Base-by-base conservation (phyloP, 2,329 filamentous ascomycete species). In the Mycocentrospora acerina region DNA sequence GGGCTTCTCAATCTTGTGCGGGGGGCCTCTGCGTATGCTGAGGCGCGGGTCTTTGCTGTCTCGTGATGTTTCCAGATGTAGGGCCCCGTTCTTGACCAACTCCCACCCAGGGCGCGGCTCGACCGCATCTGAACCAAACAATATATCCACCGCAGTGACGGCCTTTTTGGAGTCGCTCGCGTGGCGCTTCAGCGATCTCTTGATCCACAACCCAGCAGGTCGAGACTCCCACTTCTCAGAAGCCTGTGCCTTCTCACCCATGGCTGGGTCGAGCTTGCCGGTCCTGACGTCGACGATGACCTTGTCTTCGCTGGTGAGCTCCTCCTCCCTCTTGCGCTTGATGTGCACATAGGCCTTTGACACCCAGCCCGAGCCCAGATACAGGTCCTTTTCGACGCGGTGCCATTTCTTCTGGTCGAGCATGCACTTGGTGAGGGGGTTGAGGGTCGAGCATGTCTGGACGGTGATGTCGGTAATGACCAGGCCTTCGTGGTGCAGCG, bases 71-170 rank as follows among this genome's bases (percentile, higher is more conserved):
- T 87, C 81, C 42, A 96, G 71, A 33, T 91, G 71, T 39, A 97
- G 68, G 5, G 65, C 54, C 16, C 56, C 57, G 8, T 86, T 81
- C 42, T 87, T 85, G 34, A 82, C 82, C 29, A 96, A 77, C 41
- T 82, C 75, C 93, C 94, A 98, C 19, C 87, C 87, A 2, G 83
- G 80, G 40, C 93, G 82, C 4, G 89, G 90, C 63, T 98, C 93
- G 22, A 90, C 88, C 8, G 90, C 91, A 62, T 96, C 90, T 14
- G 90, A 82, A 14, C 90, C 90, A 59, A 94, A 96, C 6, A 96
- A 75, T 4, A 95, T 81, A 61, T 96, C 90, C 5, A 95, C 75
- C 4, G 83, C 85, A 0, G 89, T 95, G 33, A 96, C 77, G 12
- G 83, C 85, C 26, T 79, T 77, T 42, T 82, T 81, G 4, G 83